Evolutionary conservation across 768 basidiomycete species (phyloP), one percentile per base, ranked within the genome.

Genomic region (Trametes punicea): DNA sequence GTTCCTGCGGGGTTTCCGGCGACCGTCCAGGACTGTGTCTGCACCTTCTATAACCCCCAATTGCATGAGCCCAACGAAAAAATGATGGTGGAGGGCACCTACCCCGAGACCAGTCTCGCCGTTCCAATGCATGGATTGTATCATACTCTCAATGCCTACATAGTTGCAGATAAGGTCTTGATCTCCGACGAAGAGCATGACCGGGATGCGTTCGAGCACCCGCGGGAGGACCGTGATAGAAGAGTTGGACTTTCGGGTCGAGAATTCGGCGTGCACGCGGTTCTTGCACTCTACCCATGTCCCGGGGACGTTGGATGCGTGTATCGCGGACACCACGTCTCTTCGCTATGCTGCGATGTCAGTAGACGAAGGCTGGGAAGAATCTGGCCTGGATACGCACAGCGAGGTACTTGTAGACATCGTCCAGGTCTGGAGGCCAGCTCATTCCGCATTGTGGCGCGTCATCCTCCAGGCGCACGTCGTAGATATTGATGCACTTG

Each of bases 91-190:
- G n/a, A n/a, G n/a, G n/a, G n/a, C n/a, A 76, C 88, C 66, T 59
- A 96, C 94, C 39, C 88, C 89, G 34, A 97, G 78, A 1, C 97
- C 96, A 5, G 75, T 85, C 31, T 71, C 85, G 2, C 93, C 94
- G 55, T 84, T 88, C 96, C 96, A 99, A 2, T 79, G 77, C 78
- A 99, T 74, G 26, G 79, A 74, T 59, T 88, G 84, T 44, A 98
- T 89, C 80, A 90, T 84, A 55, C 79, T 80, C 71, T 98, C 94
- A 57, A 93, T 76, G 3, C 97, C 97, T 48, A 95, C 77, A 69
- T 97, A 88, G 70, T 98, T 98, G 75, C 97, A 98, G 59, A 99
- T 97, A 39, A 94, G 74, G 69, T 98, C 97, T 70, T 98, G 90
- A 69, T 97, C 94, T 6, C 97, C 97, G 0, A 85, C 93, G 64